Percentiles rank a stretch among this genome's conserved stretches.
phyloP scores from a whole-genome alignment of 1,284 basidiomycete species.

The Puccinia polysora region DNA sequence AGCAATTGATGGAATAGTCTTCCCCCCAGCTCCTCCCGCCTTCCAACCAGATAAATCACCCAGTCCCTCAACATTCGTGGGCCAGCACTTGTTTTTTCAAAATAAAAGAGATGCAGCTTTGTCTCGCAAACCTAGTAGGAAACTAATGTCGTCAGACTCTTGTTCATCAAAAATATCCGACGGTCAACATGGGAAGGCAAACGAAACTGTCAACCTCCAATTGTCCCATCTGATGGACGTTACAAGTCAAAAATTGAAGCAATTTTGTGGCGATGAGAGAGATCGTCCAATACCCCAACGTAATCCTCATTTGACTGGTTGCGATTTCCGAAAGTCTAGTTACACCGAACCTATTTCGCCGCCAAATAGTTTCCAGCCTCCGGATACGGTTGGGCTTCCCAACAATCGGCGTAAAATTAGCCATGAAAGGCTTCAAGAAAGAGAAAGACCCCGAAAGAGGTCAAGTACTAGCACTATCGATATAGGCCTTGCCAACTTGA shows the following conservation, averaged over 20 bases:
- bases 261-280: not conserved
- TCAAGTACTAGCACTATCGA: not conserved
- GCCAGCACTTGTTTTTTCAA: not conserved
- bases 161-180: no score
- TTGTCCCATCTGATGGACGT: no score
- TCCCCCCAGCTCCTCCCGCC: not conserved
- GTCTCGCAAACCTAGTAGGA: not conserved
- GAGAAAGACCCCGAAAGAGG: not conserved
- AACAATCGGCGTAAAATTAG: not conserved
- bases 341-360: no score
- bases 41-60: not conserved
- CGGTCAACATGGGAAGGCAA: not conserved
- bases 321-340: no score
- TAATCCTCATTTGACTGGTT: not conserved
- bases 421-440: not conserved
- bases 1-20: not conserved
- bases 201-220: no score
- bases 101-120: not conserved
- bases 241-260: not conserved
- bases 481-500: not conserved
- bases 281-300: not conserved
- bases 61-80: not conserved
- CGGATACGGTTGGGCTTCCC: not conserved
- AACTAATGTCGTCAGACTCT: not conserved
- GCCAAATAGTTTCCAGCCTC: not conserved